These are phyloP conservation scores for Phaeophleospora eucalypticola DNA, from an alignment of 2,329 filamentous ascomycete genomes.

Conservation along the genomic window DNA sequence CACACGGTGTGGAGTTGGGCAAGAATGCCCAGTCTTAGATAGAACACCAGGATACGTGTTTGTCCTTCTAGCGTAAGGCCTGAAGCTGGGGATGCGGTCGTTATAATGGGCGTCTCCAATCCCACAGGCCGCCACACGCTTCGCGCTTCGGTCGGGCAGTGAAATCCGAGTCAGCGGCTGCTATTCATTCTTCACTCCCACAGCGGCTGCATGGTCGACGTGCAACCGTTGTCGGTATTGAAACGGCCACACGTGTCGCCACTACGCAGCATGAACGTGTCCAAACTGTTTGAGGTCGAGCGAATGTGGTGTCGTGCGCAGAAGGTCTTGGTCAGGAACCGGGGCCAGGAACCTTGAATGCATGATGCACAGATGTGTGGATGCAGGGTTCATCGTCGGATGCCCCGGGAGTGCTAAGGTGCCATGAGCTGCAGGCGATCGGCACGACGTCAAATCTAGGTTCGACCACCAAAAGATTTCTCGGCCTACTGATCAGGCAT, in stretches of 20 bases:
- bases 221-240: too few species aligned
- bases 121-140: too few species aligned
- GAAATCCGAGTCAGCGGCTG: too few species aligned
- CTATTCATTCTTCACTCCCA: too few species aligned
- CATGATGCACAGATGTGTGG: background rate
- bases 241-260: too few species aligned
- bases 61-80: background rate
- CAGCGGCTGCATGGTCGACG: too few species aligned
- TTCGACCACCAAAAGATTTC: conserved; percentile 1
- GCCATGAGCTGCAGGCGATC: background rate
- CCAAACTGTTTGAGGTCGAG: too few species aligned
- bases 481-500: conserved; percentile 1
- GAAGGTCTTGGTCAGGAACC: too few species aligned
- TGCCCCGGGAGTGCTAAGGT: background rate
- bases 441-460: conserved; percentile 1
- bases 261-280: too few species aligned
- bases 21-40: background rate
- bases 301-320: background rate
- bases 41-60: background rate
- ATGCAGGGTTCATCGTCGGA: background rate
- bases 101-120: too few species aligned
- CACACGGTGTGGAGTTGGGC: background rate
- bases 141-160: too few species aligned
- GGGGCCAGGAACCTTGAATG: background rate
- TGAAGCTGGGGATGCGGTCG: too few species aligned